These are phyloP conservation scores for Aspergillus saccharolyticus DNA, from an alignment of 495 filamentous ascomycete species.

Conservation along the genomic window DNA sequence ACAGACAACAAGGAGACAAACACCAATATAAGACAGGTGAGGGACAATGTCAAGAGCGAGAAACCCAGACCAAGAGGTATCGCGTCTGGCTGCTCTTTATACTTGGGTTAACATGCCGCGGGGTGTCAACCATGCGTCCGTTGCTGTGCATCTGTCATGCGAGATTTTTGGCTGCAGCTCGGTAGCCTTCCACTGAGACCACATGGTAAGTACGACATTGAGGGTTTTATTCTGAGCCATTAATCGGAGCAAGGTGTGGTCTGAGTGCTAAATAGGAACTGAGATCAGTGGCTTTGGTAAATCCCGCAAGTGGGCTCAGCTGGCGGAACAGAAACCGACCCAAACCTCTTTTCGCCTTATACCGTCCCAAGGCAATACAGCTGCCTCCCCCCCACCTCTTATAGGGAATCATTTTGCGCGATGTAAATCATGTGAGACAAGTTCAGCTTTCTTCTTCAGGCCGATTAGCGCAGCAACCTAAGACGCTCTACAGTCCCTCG, in stretches of 20 bases:
- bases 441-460: neutral
- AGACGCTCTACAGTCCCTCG: neutral
- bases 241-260: neutral
- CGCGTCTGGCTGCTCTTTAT: neutral
- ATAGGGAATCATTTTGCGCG: neutral
- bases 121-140: neutral
- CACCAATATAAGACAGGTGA: too few relatives aligned
- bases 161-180: neutral
- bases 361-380: neutral
- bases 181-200: neutral
- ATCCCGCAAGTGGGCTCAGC: constrained; percentile 1
- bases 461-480: neutral
- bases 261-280: neutral
- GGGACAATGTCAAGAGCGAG: neutral
- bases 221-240: constrained; percentile 2
- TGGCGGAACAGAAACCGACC: neutral
- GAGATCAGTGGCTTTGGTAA: constrained; percentile 7
- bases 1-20: neutral
- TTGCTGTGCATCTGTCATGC: constrained; percentile 1
- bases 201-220: neutral
- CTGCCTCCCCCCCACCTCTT: neutral
- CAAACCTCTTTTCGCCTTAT: neutral
- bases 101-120: neutral
- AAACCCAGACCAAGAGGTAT: too few relatives aligned
- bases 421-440: neutral